Conservation (phyloP, 2,329 filamentous ascomycete genomes). For the Verruconis gallopava region DNA sequence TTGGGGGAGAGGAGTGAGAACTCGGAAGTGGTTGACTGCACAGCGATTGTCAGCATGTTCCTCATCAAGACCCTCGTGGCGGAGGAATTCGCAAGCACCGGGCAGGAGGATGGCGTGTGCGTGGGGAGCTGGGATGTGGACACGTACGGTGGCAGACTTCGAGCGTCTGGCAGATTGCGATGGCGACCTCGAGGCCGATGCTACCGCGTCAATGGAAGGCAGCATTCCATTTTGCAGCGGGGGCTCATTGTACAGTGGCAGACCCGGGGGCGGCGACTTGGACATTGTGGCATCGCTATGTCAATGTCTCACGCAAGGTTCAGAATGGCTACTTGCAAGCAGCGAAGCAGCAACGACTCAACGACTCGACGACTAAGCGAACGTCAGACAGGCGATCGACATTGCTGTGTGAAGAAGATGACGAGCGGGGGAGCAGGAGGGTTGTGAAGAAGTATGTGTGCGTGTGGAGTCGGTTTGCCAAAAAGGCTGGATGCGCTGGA, state of each 20-base stretch:
- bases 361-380: no score
- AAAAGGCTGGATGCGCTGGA: no score
- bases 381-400: no score
- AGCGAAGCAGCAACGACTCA: no score
- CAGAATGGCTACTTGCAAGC: no score
- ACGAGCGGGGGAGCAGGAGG: no score
- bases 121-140: no score
- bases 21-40: slow-evolving; percentile 32
- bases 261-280: slow-evolving; percentile 6
- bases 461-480: no score
- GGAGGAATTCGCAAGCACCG: no score
- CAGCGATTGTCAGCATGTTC: slow-evolving; percentile 11
- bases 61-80: slow-evolving; percentile 1
- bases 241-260: slow-evolving; percentile 6
- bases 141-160: slow-evolving; percentile 7
- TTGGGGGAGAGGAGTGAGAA: slow-evolving; percentile 58
- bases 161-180: neutral
- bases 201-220: slow-evolving; percentile 3
- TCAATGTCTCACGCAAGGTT: no score
- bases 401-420: no score
- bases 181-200: slow-evolving; percentile 3
- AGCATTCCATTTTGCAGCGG: slow-evolving; percentile 4
- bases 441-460: no score
- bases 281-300: slow-evolving; percentile 9
- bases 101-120: neutral